Evolutionary conservation across 1,139 yeast genomes (phyloP).

Genomic region (Starmera stellimalicola): DNA sequence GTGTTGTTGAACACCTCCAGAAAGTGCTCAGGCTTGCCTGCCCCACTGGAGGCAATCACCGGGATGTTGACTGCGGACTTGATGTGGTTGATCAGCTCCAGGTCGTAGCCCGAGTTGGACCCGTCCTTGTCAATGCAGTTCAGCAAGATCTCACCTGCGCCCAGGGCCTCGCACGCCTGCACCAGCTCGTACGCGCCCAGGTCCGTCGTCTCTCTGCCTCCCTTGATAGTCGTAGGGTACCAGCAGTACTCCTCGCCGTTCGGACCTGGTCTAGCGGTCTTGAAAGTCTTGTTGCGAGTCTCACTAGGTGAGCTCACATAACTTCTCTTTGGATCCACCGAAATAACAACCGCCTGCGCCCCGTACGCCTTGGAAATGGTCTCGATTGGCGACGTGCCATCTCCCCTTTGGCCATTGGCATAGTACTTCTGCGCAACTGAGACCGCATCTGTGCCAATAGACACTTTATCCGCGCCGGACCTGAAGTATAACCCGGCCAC

Average conservation of each 20-base stretch:
- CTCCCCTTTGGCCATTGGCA: constrained; percentile 42
- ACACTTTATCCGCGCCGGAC: constrained; percentile 95
- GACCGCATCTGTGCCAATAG: constrained; percentile 97
- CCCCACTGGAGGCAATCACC: constrained; percentile 95
- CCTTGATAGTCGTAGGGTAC: constrained; percentile 93
- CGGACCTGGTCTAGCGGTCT: constrained; percentile 58
- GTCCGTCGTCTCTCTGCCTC: constrained; percentile 86
- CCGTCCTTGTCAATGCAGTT: constrained; percentile 97
- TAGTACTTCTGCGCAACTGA: constrained; percentile 77
- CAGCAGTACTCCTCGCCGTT: constrained; percentile 82
- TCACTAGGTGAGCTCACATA: constrained; percentile 55
- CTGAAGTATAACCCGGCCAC: constrained; percentile 88
- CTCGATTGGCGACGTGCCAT: constrained; percentile 82
- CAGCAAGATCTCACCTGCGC: constrained; percentile 92
- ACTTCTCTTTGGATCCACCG: constrained; percentile 89
- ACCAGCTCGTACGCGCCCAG: constrained; percentile 88
- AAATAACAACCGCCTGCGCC: constrained; percentile 91
- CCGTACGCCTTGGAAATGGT: constrained; percentile 88
- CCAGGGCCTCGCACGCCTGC: constrained; percentile 79
- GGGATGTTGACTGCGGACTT: constrained; percentile 75
- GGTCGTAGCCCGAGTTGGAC: constrained; percentile 82
- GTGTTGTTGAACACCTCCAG: constrained; percentile 76
- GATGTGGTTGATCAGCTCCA: constrained; percentile 71
- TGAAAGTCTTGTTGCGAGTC: constrained; percentile 54
- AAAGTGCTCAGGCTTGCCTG: constrained; percentile 87